phyloP scores from a whole-genome alignment of 805 yeast species.

The Candida sonorensis region DNA sequence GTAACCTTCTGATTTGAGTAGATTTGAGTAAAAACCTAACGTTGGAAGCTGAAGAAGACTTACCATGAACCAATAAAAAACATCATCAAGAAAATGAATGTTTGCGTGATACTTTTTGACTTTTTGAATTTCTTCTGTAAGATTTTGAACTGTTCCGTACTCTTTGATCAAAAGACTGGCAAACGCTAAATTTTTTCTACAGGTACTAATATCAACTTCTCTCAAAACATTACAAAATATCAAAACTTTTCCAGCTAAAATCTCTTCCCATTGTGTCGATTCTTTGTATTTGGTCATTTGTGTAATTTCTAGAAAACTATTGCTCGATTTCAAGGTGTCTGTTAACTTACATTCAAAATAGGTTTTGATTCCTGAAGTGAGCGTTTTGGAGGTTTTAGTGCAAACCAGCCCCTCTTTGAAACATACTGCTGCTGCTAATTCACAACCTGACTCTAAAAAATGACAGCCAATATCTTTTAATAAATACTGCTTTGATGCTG shows the following conservation, averaged over 20 bases:
- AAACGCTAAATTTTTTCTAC: no score
- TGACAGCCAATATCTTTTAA: constrained; percentile 11
- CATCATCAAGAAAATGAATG: constrained; percentile 2
- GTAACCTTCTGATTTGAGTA: no score
- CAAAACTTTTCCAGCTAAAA: no score
- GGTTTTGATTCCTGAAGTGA: constrained; percentile 4
- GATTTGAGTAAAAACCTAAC: constrained; percentile 4
- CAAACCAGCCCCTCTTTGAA: constrained; percentile 12
- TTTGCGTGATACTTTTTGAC: constrained; percentile 4
- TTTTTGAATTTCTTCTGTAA: constrained; percentile 3
- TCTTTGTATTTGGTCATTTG: no score
- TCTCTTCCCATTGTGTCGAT: no score
- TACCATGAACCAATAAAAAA: constrained; percentile 5
- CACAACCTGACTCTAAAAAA: constrained; percentile 9
- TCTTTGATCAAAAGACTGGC: no score
- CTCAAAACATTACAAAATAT: no score
- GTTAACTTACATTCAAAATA: no score
- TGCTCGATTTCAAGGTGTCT: no score
- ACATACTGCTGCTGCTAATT: constrained; percentile 10
- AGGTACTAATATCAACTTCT: no score
- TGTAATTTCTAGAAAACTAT: no score
- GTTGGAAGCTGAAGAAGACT: constrained; percentile 9
- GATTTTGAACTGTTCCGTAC: background rate
- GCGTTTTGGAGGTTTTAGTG: constrained; percentile 8
- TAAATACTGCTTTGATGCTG: constrained; percentile 7